Evolutionary conservation across 257 asterid genomes (phyloP).

Genomic region (Solanum rostratum): DNA sequence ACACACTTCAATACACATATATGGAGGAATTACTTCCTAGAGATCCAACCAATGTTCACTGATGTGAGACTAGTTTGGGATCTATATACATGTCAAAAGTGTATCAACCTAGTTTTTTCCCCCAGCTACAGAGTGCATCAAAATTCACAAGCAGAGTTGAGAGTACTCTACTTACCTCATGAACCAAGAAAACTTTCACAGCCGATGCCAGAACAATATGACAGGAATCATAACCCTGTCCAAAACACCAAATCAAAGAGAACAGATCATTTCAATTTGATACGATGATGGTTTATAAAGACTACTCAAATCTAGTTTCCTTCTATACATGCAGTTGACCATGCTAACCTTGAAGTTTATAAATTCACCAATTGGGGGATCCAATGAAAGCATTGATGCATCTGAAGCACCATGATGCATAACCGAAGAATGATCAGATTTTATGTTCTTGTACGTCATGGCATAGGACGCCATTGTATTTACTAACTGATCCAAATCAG

Average conservation of each 20-base stretch:
- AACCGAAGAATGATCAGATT: conserved; percentile 38
- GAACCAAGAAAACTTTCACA: conserved; percentile 78
- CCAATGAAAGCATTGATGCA: conserved; percentile 49
- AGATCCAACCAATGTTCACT: not conserved
- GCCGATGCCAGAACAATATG: conserved; percentile 60
- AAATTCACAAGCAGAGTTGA: not conserved
- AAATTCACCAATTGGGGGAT: conserved; percentile 67
- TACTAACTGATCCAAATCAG: conserved; percentile 48
- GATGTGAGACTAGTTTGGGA: not conserved
- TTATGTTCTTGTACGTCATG: conserved; percentile 60
- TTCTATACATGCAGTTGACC: not conserved
- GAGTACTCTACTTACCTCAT: conserved; percentile 51
- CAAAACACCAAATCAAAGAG: conserved; percentile 10
- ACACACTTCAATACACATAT: not conserved
- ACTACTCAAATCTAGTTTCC: not conserved
- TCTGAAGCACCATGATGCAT: conserved; percentile 38
- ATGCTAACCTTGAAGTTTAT: conserved; percentile 57
- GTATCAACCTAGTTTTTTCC: not conserved
- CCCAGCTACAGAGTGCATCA: not conserved
- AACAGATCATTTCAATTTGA: not conserved
- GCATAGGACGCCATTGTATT: conserved; percentile 80
- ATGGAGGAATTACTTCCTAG: not conserved
- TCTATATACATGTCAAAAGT: not conserved
- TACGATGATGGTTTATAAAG: not conserved
- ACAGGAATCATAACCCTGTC: conserved; percentile 55